A percentile compares a stretch with the other conserved stretches of the same genome.
Conservation (phyloP, 306 rosid species). For the Alnus rubra region DNA sequence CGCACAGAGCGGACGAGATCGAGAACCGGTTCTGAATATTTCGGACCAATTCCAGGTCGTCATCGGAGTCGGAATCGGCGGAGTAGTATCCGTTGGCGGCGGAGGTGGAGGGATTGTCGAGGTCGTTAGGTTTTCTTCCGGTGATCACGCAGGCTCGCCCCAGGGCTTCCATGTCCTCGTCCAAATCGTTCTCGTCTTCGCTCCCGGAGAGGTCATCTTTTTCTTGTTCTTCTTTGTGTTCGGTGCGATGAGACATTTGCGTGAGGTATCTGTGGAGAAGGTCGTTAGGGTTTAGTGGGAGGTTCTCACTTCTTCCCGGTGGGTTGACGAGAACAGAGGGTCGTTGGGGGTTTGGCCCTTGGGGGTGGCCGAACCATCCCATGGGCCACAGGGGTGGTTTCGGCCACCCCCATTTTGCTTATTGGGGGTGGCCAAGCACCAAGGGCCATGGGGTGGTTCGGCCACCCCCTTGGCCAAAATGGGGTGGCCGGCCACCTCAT, state of each 20-base stretch:
- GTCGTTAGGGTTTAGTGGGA: background rate
- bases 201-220: slow-evolving; percentile 26
- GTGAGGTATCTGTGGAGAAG: background rate
- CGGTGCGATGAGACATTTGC: slow-evolving; percentile 46
- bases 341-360: no score
- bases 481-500: no score
- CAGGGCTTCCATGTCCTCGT: slow-evolving; percentile 72
- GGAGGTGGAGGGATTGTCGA: background rate
- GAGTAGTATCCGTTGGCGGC: background rate
- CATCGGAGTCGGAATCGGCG: slow-evolving; percentile 21
- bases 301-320: background rate
- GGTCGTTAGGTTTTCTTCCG: slow-evolving; percentile 29
- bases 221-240: slow-evolving; percentile 19
- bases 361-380: no score
- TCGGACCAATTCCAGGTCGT: slow-evolving; percentile 45
- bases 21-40: slow-evolving; percentile 53
- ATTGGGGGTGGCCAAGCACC: no score
- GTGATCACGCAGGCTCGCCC: slow-evolving; percentile 57
- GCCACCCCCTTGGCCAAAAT: no score
- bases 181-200: slow-evolving; percentile 43
- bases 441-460: no score
- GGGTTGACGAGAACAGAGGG: background rate
- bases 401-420: no score
- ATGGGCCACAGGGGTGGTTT: no score
- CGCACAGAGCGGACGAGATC: slow-evolving; percentile 1